Evolutionary conservation across 2,329 filamentous ascomycete species (phyloP).

Genomic region (Alternaria gansuensis): DNA sequence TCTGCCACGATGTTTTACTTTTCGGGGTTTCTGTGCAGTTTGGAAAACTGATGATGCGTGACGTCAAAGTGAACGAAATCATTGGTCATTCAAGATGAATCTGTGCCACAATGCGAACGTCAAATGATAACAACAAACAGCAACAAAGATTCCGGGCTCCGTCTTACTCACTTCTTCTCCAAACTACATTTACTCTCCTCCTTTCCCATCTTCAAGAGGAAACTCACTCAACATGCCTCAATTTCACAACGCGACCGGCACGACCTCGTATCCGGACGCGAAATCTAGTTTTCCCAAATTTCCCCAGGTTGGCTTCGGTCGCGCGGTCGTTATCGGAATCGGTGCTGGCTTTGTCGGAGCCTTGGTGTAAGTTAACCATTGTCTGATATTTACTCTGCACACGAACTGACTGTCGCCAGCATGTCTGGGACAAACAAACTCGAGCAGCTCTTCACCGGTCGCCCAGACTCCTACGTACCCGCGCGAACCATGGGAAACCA

Average conservation of each 20-base stretch:
- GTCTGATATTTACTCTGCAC: neutral
- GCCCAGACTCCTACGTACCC: constrained; percentile 45
- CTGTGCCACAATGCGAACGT: neutral
- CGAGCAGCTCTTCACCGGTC: constrained; percentile 42
- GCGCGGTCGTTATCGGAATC: constrained; percentile 32
- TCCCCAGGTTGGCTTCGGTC: constrained; percentile 31
- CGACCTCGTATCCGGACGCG: constrained; percentile 24
- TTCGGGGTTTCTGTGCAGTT: neutral
- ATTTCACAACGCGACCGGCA: constrained; percentile 24
- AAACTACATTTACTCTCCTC: neutral
- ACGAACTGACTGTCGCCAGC: constrained; percentile 24
- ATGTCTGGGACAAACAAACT: constrained; percentile 43
- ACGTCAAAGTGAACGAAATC: constrained; percentile 17
- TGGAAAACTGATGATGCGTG: constrained; percentile 9
- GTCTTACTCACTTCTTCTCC: neutral
- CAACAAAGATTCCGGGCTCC: neutral
- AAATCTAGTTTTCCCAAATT: constrained; percentile 31
- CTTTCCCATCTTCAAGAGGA: too few species aligned
- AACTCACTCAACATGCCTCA: constrained; percentile 22
- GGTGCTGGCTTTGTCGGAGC: constrained; percentile 29
- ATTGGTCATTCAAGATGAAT: neutral
- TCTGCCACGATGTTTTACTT: neutral
- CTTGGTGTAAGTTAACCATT: constrained; percentile 15
- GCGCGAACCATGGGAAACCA: constrained; percentile 42
- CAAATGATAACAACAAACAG: neutral